Evolutionary conservation across 2,329 filamentous ascomycete species (phyloP).

Genomic region (Beauveria varroae): DNA sequence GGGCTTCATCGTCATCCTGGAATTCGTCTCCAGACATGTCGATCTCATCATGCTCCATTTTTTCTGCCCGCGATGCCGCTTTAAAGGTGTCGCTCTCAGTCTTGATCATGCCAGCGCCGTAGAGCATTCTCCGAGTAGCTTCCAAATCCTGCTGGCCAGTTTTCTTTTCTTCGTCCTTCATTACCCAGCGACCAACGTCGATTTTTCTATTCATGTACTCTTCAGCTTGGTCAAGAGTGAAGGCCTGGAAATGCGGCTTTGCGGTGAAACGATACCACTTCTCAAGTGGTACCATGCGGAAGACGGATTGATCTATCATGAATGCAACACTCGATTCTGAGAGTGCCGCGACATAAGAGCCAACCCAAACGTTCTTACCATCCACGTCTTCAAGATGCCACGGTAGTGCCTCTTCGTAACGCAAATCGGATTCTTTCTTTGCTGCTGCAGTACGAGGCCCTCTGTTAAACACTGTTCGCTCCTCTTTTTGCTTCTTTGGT

Average conservation of each 20-base stretch:
- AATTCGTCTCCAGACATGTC: constrained; percentile 67
- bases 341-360: constrained; percentile 80
- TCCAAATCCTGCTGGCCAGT: constrained; percentile 51
- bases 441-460: constrained; percentile 73
- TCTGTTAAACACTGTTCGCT: constrained; percentile 81
- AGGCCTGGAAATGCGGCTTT: constrained; percentile 70
- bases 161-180: constrained; percentile 57
- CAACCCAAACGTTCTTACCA: constrained; percentile 89
- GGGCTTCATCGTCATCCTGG: constrained; percentile 79
- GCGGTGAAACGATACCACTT: constrained; percentile 89
- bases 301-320: constrained; percentile 60
- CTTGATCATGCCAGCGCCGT: constrained; percentile 53
- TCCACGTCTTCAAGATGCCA: constrained; percentile 98
- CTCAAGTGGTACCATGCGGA: constrained; percentile 84
- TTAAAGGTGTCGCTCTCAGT: constrained; percentile 59
- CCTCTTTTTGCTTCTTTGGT: constrained; percentile 61
- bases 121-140: constrained; percentile 45
- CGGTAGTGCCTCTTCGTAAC: constrained; percentile 90
- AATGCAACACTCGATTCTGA: constrained; percentile 80
- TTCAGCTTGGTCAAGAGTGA: constrained; percentile 80
- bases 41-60: constrained; percentile 63
- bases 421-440: constrained; percentile 63
- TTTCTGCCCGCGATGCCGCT: constrained; percentile 54
- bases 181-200: constrained; percentile 72
- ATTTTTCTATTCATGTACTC: constrained; percentile 72